Conservation (phyloP, 306 rosid species). For the Carpinus fangiana region DNA sequence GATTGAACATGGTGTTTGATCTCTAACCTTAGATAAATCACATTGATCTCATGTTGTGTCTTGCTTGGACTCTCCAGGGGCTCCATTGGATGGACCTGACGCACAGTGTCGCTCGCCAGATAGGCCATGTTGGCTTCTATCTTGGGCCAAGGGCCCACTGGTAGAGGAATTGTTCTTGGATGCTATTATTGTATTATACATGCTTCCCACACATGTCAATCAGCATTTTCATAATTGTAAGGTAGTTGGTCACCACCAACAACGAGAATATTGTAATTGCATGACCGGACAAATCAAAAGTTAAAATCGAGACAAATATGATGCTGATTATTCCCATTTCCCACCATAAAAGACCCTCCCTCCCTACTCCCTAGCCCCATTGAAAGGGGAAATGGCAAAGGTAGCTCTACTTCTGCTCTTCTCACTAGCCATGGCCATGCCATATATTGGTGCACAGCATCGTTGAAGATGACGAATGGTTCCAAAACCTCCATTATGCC, state of each 20-base stretch:
- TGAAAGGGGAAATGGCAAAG: neutral
- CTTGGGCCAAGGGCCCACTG: too few species aligned
- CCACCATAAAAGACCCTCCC: neutral
- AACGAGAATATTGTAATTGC: neutral
- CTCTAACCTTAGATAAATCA: too few species aligned
- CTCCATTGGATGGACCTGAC: too few species aligned
- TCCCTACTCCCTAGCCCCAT: neutral
- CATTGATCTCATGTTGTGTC: too few species aligned
- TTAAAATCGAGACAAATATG: neutral
- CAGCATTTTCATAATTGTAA: neutral
- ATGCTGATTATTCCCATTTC: neutral
- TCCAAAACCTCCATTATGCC: neutral
- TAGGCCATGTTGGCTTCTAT: too few species aligned
- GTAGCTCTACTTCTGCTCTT: neutral
- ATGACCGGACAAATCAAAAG: neutral
- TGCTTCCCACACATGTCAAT: too few species aligned
- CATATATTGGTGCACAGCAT: neutral
- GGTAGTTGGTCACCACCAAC: neutral
- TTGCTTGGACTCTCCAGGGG: too few species aligned
- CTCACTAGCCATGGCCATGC: neutral
- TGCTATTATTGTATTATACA: too few species aligned
- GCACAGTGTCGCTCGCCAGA: too few species aligned
- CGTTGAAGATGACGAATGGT: slow-evolving; percentile 5
- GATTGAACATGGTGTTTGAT: too few species aligned
- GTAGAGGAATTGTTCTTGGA: too few species aligned